Percentiles rank a stretch among this genome's conserved stretches.
These are phyloP conservation scores for Termitomyces bulborhizus DNA, from an alignment of 768 basidiomycete species.

Conservation along the genomic window DNA sequence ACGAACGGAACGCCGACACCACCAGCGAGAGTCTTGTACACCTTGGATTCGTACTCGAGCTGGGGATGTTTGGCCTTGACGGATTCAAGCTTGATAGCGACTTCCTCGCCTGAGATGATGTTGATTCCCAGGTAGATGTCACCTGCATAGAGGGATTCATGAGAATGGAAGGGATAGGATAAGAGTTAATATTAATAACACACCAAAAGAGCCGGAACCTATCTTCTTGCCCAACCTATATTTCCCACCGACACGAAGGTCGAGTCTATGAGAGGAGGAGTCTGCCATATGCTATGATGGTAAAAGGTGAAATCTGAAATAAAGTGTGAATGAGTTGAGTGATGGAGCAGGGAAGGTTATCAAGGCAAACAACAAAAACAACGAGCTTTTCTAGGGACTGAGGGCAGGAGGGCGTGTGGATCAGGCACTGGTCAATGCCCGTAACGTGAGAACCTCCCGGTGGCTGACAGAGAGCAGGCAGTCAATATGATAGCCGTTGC, in stretches of 20 bases:
- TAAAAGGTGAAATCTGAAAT: conserved; percentile 14
- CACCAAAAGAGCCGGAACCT: conserved; percentile 96
- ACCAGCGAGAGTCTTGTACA: conserved; percentile 96
- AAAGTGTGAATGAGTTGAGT: conserved; percentile 17
- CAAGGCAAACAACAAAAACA: conserved; percentile 16
- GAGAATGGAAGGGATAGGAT: conserved; percentile 5
- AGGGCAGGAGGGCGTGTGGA: conserved; percentile 37
- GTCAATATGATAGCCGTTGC: conserved; percentile 3
- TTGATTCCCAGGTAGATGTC: conserved; percentile 99
- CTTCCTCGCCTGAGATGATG: conserved; percentile 99
- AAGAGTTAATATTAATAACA: conserved; percentile 22
- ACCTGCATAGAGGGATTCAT: conserved; percentile 39
- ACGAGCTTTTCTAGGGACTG: conserved; percentile 25
- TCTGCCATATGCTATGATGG: conserved; percentile 58
- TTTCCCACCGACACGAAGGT: conserved; percentile 88
- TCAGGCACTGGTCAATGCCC: conserved; percentile 31
- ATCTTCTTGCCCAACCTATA: conserved; percentile 99
- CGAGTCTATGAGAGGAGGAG: conserved; percentile 61
- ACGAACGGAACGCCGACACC: conserved; percentile 99
- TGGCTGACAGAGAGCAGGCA: conserved; percentile 19
- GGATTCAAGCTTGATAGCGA: conserved; percentile 99
- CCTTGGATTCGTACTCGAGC: conserved; percentile 96
- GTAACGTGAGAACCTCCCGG: conserved; percentile 30
- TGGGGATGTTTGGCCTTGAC: conserved; percentile 99
- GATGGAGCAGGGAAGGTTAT: conserved; percentile 3